Conservation (phyloP, 106 monocot species). For the Allium cepa region DNA sequence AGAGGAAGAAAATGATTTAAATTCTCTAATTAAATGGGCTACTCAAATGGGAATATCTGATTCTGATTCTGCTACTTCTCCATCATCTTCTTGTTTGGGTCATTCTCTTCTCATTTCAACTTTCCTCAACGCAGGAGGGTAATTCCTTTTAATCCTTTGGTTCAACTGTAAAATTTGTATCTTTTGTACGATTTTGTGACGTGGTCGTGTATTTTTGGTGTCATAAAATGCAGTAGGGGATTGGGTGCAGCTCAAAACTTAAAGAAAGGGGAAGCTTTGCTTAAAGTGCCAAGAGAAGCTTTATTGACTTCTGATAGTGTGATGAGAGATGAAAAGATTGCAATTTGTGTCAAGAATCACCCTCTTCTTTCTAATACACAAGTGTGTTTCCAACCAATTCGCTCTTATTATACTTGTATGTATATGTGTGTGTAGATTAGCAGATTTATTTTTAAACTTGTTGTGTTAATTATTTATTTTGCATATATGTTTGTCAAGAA, state of each 20-base stretch:
- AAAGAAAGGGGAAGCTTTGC: conserved; percentile 51
- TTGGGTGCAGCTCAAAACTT: conserved; percentile 64
- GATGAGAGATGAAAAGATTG: conserved; percentile 32
- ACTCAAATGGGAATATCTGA: conserved; percentile 71
- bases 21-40: conserved; percentile 64
- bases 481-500: too few species aligned
- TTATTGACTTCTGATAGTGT: conserved; percentile 64
- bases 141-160: background rate
- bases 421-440: background rate
- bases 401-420: background rate
- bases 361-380: conserved; percentile 52
- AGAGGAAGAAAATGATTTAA: conserved; percentile 5
- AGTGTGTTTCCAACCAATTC: conserved; percentile 18
- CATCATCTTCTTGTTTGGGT: conserved; percentile 36
- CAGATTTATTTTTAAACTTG: background rate
- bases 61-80: conserved; percentile 4
- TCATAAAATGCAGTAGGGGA: conserved; percentile 45
- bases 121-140: conserved; percentile 88
- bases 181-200: too few species aligned
- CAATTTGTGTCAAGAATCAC: conserved; percentile 22
- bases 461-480: too few species aligned
- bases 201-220: background rate
- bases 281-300: conserved; percentile 62
- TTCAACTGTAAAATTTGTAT: too few species aligned
- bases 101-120: conserved; percentile 46